Evolutionary conservation across 768 basidiomycete species (phyloP).

Genomic region (Lactarius hatsudake): DNA sequence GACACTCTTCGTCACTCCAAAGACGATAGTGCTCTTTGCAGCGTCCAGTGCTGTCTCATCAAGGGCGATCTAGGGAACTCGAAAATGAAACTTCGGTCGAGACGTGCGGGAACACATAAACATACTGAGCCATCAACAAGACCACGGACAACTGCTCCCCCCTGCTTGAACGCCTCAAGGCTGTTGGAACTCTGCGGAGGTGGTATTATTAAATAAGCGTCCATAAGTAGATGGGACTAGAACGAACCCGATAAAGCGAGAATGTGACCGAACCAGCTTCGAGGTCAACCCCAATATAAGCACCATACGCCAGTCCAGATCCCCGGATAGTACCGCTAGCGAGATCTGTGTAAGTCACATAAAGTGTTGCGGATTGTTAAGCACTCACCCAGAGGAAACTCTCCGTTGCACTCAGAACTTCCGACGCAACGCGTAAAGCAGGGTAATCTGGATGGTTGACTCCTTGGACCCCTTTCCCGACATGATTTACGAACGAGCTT

Average conservation of each 20-base stretch:
- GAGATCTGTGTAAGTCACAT: slow-evolving; percentile 1
- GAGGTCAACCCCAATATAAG: slow-evolving; percentile 65
- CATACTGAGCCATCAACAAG: slow-evolving; percentile 80
- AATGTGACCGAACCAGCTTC: slow-evolving; percentile 79
- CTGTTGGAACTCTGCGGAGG: slow-evolving; percentile 68
- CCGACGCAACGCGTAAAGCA: slow-evolving; percentile 77
- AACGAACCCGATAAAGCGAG: slow-evolving; percentile 70
- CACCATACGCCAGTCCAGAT: slow-evolving; percentile 93
- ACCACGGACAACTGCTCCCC: slow-evolving; percentile 68
- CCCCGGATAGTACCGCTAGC: slow-evolving; percentile 85
- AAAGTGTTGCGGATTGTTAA: background rate
- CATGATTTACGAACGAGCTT: slow-evolving; percentile 81
- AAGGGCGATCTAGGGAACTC: slow-evolving; percentile 59
- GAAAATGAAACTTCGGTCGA: slow-evolving; percentile 8
- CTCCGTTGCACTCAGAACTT: slow-evolving; percentile 90
- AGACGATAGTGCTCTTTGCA: slow-evolving; percentile 91
- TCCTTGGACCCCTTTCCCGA: slow-evolving; percentile 73
- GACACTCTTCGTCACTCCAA: slow-evolving; percentile 71
- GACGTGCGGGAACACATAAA: slow-evolving; percentile 38
- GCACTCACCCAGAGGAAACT: slow-evolving; percentile 83
- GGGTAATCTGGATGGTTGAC: slow-evolving; percentile 83
- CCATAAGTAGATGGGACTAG: background rate
- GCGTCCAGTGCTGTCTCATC: slow-evolving; percentile 82
- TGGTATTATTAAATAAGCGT: background rate
- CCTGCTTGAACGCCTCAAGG: slow-evolving; percentile 78